These are phyloP conservation scores for Boletus reticulatus DNA, from an alignment of 768 basidiomycete genomes.

Conservation along the genomic window DNA sequence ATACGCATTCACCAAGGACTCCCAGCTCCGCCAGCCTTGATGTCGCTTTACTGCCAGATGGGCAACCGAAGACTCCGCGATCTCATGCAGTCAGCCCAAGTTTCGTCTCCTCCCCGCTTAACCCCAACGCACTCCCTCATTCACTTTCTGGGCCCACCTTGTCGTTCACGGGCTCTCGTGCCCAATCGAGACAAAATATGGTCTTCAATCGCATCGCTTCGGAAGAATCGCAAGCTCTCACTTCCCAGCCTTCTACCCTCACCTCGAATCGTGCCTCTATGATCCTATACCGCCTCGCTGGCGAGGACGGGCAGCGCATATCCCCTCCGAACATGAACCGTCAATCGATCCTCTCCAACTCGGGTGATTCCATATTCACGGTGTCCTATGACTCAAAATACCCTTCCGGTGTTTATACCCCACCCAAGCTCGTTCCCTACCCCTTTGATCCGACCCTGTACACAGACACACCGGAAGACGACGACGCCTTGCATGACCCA, in stretches of 20 bases:
- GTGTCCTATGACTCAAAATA: constrained; percentile 64
- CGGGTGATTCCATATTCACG: constrained; percentile 49
- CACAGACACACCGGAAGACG: constrained; percentile 60
- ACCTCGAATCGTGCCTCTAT: constrained; percentile 50
- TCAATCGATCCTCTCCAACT: constrained; percentile 49
- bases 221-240: constrained; percentile 43
- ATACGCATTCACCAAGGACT: constrained; percentile 12
- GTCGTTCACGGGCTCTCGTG: constrained; percentile 33
- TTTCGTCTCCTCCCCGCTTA: constrained; percentile 54
- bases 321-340: constrained; percentile 37
- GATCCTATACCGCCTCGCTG: constrained; percentile 61
- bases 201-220: constrained; percentile 44
- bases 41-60: constrained; percentile 29
- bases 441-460: constrained; percentile 67
- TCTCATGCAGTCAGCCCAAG: constrained; percentile 24
- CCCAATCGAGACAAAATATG: constrained; percentile 40
- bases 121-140: constrained; percentile 36
- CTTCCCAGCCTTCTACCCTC: constrained; percentile 21
- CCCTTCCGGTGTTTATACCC: constrained; percentile 40
- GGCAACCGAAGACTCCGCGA: constrained; percentile 16
- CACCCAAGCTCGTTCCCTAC: constrained; percentile 56
- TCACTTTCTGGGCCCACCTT: constrained; percentile 3
- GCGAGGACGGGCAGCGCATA: constrained; percentile 33
- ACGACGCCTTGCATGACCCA: constrained; percentile 74
- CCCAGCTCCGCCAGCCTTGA: constrained; percentile 29